Evolutionary conservation across 495 filamentous ascomycete species (phyloP).

Genomic region (Trichoderma asperelloides): DNA sequence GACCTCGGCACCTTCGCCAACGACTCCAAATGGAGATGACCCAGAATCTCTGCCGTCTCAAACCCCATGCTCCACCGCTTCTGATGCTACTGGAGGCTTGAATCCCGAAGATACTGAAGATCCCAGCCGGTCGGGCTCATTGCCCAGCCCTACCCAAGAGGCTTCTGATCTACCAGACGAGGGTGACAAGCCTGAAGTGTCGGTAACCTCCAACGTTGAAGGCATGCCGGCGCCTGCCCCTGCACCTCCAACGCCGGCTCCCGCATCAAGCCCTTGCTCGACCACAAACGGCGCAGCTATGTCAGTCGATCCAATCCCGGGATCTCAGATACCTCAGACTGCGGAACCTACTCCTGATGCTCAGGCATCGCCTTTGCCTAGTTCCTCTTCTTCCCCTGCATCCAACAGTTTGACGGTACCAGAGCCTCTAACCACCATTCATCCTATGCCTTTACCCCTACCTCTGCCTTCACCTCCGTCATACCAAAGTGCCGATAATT

Average conservation of each 20-base stretch:
- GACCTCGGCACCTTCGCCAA: background rate
- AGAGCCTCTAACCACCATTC: background rate
- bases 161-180: background rate
- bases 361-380: background rate
- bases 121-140: background rate
- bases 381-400: background rate
- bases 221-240: background rate
- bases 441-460: background rate
- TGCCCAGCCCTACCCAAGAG: background rate
- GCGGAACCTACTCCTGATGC: background rate
- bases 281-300: background rate
- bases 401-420: background rate
- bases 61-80: background rate
- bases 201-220: background rate
- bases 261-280: background rate
- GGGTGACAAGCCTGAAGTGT: background rate
- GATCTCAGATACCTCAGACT: background rate
- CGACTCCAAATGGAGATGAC: background rate
- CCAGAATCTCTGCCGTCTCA: background rate
- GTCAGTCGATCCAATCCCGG: background rate
- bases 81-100: background rate
- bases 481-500: background rate
- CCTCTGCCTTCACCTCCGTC: background rate
- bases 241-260: background rate
- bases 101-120: background rate